Conservation (phyloP, 192 early-diverging fungal genomes). For the Backusella parvicylindrica region DNA sequence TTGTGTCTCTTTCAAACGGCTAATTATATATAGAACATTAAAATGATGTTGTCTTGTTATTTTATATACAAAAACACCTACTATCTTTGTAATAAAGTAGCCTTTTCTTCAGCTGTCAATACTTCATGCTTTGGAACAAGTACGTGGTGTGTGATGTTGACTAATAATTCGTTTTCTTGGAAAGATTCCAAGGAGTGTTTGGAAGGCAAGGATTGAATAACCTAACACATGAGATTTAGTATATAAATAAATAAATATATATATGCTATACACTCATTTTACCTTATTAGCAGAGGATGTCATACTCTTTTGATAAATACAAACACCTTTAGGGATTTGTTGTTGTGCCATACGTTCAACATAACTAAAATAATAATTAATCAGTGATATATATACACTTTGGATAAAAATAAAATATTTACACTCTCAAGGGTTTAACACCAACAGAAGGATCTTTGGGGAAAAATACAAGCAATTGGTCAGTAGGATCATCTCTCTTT, state of each 20-base stretch:
- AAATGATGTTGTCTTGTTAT: too few relatives aligned
- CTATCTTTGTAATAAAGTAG: constrained; percentile 87
- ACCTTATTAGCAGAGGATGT: constrained; percentile 84
- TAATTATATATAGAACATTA: constrained; percentile 22
- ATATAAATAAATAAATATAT: too few relatives aligned
- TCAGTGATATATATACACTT: too few relatives aligned
- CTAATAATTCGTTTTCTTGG: constrained; percentile 86
- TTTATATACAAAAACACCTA: constrained; percentile 40
- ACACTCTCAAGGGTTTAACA: constrained; percentile 87
- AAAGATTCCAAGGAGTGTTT: constrained; percentile 84
- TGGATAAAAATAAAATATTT: constrained; percentile 18
- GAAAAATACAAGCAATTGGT: constrained; percentile 90
- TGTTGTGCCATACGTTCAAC: constrained; percentile 82
- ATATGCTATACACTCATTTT: not conserved
- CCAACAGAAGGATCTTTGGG: constrained; percentile 87
- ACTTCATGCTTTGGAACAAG: constrained; percentile 94
- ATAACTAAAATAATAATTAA: too few relatives aligned
- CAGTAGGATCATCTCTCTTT: constrained; percentile 73
- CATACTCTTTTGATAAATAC: constrained; percentile 82
- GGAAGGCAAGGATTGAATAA: constrained; percentile 61
- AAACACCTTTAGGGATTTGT: constrained; percentile 76
- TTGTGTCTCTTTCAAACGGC: constrained; percentile 93
- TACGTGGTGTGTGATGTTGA: constrained; percentile 96
- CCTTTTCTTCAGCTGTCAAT: constrained; percentile 83
- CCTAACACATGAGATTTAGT: too few relatives aligned